Evolutionary conservation across 192 early-diverging fungal genomes (phyloP).

Genomic region (Linnemannia schmuckeri): DNA sequence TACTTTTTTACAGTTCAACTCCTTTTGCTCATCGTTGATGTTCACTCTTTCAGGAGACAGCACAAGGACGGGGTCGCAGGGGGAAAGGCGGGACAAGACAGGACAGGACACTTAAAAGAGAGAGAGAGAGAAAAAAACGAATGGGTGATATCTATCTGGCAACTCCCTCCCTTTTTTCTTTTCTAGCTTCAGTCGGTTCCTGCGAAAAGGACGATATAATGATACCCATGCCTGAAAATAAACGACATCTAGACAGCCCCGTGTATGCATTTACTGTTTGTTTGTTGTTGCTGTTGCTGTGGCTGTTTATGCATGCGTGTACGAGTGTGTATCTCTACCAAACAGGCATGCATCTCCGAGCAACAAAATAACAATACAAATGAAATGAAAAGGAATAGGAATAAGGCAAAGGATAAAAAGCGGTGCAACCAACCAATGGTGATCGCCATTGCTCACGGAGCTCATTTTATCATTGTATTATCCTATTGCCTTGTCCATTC

Average conservation of each 20-base stretch:
- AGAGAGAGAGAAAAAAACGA: neutral
- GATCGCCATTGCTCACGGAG: neutral
- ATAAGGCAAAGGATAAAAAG: neutral
- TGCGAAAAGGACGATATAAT: no score
- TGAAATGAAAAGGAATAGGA: neutral
- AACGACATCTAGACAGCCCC: no score
- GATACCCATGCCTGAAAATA: no score
- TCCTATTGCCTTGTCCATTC: neutral
- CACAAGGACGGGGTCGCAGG: slow-evolving; percentile 1
- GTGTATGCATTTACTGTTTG: no score
- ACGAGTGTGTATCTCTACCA: no score
- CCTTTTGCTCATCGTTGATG: neutral
- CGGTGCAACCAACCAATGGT: neutral
- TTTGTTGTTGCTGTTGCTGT: no score
- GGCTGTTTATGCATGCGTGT: no score
- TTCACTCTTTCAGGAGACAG: slow-evolving; percentile 1
- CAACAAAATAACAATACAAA: neutral
- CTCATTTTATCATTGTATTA: neutral
- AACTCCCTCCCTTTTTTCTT: no score
- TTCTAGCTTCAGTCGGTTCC: no score
- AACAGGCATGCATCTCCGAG: no score
- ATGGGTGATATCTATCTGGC: neutral
- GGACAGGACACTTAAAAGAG: neutral
- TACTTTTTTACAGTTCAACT: neutral
- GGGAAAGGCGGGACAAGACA: neutral